Evolutionary conservation across 148 eudicot species (phyloP), one percentile per base, ranked within the genome.

Genomic region (Dysphania ambrosioides): DNA sequence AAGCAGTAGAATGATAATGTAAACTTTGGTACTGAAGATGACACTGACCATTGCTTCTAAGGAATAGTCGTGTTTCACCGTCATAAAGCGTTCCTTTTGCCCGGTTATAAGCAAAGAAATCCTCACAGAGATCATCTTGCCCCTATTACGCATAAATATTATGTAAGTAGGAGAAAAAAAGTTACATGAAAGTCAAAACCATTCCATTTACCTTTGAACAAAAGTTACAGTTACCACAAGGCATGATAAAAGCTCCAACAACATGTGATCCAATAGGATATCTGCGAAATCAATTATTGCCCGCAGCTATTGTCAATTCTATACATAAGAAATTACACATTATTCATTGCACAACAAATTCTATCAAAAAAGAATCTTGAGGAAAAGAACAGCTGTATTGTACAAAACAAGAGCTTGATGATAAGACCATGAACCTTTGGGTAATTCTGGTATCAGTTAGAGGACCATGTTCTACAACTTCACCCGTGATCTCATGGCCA

Each of bases 401-500:
- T 10, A 42, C 57, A 79, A 16, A 24, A 36, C 0, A 34, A 53
- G 2, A 66, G 36, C 31, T 15, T 61, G 42, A 4, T 60, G 34
- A 56, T 19, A 66, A 27, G 70, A 61, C 34, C 23, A 68, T 24
- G 35, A 77, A 96, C 99, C 99, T 96, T 80, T 89, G 73, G 60
- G 86, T 71, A 66, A 83, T 85, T 84, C 78, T 88, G 66, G 58
- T 69, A 82, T 96, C 97, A 55, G 93, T 87, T 35, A 87, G 90
- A 35, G 92, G 92, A 67, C 99, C 99, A 82, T 86, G 96, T 81
- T 92, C 97, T 53, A 96, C 91, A 65, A 96, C 97, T 85, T 96
- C 99, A 71, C 99, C 99, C 4, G 99, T 96, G 49, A 96, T 96
- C 88, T 96, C 99, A 75, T 96, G 99, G 67, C 99, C 99, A 51